These are phyloP conservation scores for Talaromyces islandicus DNA, from an alignment of 2,329 filamentous ascomycete species.

Conservation along the genomic window DNA sequence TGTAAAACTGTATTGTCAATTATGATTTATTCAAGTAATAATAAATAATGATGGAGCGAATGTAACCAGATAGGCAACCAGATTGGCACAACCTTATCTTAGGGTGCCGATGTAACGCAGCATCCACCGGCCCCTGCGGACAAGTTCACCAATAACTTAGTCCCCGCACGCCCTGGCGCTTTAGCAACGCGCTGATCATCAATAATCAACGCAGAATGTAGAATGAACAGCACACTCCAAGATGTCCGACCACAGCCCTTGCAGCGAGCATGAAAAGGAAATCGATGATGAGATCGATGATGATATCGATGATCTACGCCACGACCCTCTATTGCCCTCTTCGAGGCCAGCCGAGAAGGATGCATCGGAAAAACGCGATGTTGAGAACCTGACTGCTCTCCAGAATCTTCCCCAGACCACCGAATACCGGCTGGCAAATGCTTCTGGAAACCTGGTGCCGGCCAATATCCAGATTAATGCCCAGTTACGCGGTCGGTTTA, in stretches of 20 bases:
- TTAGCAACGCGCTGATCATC: neutral
- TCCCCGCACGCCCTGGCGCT: neutral
- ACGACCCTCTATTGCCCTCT: neutral
- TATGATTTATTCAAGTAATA: neutral
- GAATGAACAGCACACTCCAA: neutral
- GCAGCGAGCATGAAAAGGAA: neutral
- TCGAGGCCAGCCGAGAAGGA: neutral
- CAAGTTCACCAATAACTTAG: no score
- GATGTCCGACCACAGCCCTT: neutral
- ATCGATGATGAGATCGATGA: neutral
- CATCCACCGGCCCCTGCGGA: neutral
- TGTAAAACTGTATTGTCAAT: neutral
- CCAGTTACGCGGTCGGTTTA: constrained; percentile 6
- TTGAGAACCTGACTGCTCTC: neutral
- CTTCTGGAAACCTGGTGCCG: neutral
- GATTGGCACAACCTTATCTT: neutral
- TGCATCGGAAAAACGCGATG: neutral
- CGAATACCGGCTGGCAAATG: neutral
- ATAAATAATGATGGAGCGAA: neutral
- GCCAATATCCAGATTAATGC: constrained; percentile 2
- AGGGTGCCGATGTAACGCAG: neutral
- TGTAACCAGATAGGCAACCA: neutral
- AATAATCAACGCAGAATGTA: neutral
- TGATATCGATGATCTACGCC: neutral
- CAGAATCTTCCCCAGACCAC: neutral